A percentile compares a stretch with the other conserved stretches of the same genome.
Conservation (phyloP, 192 early-diverging fungal species). For the Funneliformis mosseae region DNA sequence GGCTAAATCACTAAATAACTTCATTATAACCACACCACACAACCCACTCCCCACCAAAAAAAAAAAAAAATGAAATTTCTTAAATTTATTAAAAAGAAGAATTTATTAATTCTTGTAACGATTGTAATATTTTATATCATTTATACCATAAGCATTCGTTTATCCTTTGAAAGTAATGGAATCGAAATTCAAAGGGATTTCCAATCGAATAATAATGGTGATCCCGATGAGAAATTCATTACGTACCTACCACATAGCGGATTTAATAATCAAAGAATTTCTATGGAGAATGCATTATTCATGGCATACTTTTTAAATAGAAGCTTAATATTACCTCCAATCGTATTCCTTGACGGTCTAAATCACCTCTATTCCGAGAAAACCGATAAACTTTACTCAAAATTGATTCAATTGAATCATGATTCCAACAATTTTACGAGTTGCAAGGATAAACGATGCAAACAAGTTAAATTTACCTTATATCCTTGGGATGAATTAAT, state of each 20-base stretch:
- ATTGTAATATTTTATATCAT: too few relatives aligned
- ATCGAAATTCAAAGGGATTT: too few relatives aligned
- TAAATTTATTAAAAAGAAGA: too few relatives aligned
- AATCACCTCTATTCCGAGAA: background rate
- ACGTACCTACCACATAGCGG: conserved; percentile 46
- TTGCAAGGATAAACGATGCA: background rate
- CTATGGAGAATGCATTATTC: conserved; percentile 25
- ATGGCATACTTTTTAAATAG: conserved; percentile 29
- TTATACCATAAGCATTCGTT: too few relatives aligned
- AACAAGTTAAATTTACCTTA: too few relatives aligned
- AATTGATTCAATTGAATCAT: background rate
- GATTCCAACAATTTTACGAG: background rate
- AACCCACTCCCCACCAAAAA: too few relatives aligned
- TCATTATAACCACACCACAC: too few relatives aligned
- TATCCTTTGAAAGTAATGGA: too few relatives aligned
- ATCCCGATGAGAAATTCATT: conserved; percentile 37
- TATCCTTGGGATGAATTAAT: background rate
- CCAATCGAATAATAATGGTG: too few relatives aligned
- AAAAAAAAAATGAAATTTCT: too few relatives aligned
- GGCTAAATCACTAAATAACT: too few relatives aligned
- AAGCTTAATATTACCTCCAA: conserved; percentile 41
- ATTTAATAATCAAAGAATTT: conserved; percentile 48
- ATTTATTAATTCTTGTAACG: too few relatives aligned
- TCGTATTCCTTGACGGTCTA: conserved; percentile 8
- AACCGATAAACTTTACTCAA: background rate